Evolutionary conservation across 805 yeast genomes (phyloP), one percentile per base, ranked within the genome.

Genomic region (Cyberlindnera nakhonratchasimensis): DNA sequence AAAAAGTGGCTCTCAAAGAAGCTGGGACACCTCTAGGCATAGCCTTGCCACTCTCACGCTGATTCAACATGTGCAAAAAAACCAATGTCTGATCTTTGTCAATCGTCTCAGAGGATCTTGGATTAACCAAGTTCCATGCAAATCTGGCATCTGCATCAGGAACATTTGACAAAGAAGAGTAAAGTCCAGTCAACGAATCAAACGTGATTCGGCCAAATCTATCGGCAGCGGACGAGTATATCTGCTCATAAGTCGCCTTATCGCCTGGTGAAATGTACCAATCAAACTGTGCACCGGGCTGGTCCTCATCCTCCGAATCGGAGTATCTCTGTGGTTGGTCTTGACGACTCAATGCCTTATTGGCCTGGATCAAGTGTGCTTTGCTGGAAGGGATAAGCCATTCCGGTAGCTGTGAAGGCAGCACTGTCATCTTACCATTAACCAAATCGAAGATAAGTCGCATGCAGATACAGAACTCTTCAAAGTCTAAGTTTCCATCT

Each of bases 381-480:
- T 93, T 93, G 39, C 87, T 78, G 6, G 91, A 82, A 1, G 99
- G 99, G 46, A 93, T 77, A 46, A 93, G 75, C 98, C 98, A 91
- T 34, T 76, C 79, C 2, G 99, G 99, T 44, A 93, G 71, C 36
- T 73, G 72, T 19, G 67, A 62, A 1, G 99, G 99, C 6, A 90
- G 70, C 16, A 68, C 63, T 14, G 71, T 68, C 37, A 68, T 61
- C 28, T 74, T 75, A 14, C 90, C 87, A 63, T 93, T 90, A 41
- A 93, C 91, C 60, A 84, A 63, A 61, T 93, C 99, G 60, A 89
- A 93, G 34, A 91, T 86, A 42, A 93, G 73, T 53, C 98, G 75
- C 99, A 93, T 93, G 39, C 97, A 91, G 50, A 93, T 87, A 59
- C 97, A 93, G 64, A 93, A 93, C 67, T 93, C 99, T 65, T 93